Evolutionary conservation across 208 protist species (phyloP).

Genomic region (Trypanosoma cruzi): DNA sequence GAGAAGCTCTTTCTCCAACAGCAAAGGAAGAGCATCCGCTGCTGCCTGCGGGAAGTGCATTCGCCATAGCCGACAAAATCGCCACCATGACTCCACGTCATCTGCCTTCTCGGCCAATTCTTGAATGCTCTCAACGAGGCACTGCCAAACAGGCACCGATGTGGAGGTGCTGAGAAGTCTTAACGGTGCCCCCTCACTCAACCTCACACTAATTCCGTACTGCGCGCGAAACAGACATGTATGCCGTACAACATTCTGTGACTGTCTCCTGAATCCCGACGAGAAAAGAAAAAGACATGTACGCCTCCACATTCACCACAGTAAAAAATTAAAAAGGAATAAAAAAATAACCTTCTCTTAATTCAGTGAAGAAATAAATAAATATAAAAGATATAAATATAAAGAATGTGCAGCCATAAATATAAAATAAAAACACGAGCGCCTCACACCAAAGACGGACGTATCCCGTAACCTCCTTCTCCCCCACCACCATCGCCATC

Average conservation of each 20-base stretch:
- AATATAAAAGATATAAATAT: slow-evolving; percentile 7
- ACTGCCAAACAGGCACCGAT: slow-evolving; percentile 13
- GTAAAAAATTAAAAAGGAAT: background rate
- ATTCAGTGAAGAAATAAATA: background rate
- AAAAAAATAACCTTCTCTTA: background rate
- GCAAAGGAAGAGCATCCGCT: background rate
- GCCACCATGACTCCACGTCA: slow-evolving; percentile 16
- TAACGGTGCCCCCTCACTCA: background rate
- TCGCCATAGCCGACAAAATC: slow-evolving; percentile 24
- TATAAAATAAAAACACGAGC: background rate
- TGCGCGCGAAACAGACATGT: background rate
- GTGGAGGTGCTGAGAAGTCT: background rate
- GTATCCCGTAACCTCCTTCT: background rate
- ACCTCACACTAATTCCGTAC: no score
- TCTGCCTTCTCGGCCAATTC: background rate
- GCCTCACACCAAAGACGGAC: background rate
- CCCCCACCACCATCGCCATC: no score
- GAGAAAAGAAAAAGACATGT: background rate
- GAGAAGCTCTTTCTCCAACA: slow-evolving; percentile 24
- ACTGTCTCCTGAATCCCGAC: background rate
- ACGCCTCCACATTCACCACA: background rate
- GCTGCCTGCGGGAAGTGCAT: slow-evolving; percentile 14
- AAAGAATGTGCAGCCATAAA: background rate
- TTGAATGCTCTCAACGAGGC: slow-evolving; percentile 24
- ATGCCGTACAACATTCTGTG: background rate